A percentile compares a stretch with the other conserved stretches of the same genome.
These are phyloP conservation scores for Alternaria sp. DNA, from an alignment of 2,329 filamentous ascomycete species.

Conservation along the genomic window DNA sequence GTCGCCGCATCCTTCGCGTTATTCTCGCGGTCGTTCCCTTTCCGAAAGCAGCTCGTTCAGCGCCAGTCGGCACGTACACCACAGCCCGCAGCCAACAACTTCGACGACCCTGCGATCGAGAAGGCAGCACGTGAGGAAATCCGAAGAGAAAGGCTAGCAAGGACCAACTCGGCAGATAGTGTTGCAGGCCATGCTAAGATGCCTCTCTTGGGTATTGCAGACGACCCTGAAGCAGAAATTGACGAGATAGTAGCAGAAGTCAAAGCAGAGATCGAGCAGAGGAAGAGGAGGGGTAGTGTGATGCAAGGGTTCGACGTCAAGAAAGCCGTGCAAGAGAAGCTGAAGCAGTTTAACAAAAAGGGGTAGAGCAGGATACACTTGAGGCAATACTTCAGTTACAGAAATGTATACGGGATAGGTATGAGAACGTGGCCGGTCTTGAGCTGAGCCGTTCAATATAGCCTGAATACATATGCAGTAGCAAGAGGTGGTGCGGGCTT, in stretches of 20 bases:
- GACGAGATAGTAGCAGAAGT: constrained; percentile 81
- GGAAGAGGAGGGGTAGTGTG: constrained; percentile 56
- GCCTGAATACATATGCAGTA: constrained; percentile 1
- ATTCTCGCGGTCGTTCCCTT: constrained; percentile 81
- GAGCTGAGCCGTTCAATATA: constrained; percentile 3
- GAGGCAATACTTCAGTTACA: neutral
- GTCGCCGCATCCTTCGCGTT: constrained; percentile 72
- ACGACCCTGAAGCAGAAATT: constrained; percentile 77
- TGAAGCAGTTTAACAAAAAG: constrained; percentile 44
- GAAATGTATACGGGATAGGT: neutral
- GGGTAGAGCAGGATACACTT: constrained; percentile 4
- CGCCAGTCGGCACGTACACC: constrained; percentile 36
- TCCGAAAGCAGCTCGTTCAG: constrained; percentile 52
- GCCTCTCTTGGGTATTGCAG: constrained; percentile 79
- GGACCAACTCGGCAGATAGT: constrained; percentile 64
- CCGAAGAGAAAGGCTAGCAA: constrained; percentile 51
- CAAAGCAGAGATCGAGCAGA: constrained; percentile 72
- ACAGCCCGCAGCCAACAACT: constrained; percentile 24
- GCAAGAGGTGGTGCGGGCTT: neutral
- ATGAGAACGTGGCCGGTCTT: neutral
- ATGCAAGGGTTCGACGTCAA: constrained; percentile 48
- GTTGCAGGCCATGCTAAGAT: constrained; percentile 57
- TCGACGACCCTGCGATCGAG: constrained; percentile 40
- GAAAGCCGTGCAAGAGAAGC: constrained; percentile 48
- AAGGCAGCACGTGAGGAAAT: constrained; percentile 47